These are phyloP conservation scores for Tardiomyces depauwii DNA, from an alignment of 1,139 yeast species.

Conservation along the genomic window DNA sequence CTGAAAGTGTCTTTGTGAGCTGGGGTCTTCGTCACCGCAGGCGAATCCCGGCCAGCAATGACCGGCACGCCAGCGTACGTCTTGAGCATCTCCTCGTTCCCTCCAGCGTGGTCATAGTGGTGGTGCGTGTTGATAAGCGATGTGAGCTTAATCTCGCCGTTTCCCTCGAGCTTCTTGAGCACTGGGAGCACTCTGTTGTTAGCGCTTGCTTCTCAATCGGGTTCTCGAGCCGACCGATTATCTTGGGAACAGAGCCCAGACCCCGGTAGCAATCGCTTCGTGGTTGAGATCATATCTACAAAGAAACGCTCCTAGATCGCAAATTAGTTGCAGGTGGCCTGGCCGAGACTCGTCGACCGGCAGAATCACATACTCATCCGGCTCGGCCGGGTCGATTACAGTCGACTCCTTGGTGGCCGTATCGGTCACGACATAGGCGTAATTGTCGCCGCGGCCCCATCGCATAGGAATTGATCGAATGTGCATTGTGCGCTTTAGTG, in stretches of 20 bases:
- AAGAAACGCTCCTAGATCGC: no score
- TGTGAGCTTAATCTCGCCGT: slow-evolving; percentile 34
- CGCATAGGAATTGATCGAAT: slow-evolving; percentile 79
- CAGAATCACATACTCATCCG: slow-evolving; percentile 37
- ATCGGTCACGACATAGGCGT: slow-evolving; percentile 70
- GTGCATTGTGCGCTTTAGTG: slow-evolving; percentile 46
- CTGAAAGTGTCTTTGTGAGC: slow-evolving; percentile 40
- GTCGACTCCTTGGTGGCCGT: slow-evolving; percentile 58
- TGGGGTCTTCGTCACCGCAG: slow-evolving; percentile 58
- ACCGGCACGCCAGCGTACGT: slow-evolving; percentile 48
- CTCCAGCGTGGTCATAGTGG: slow-evolving; percentile 91
- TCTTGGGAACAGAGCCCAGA: no score
- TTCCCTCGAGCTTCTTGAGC: slow-evolving; percentile 25
- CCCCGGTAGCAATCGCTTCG: not conserved
- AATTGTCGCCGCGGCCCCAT: slow-evolving; percentile 91
- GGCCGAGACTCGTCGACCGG: no score
- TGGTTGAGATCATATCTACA: no score
- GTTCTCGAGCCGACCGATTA: not conserved
- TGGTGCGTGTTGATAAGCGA: slow-evolving; percentile 94
- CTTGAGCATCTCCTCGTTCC: slow-evolving; percentile 43
- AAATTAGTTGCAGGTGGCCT: no score
- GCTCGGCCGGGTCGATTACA: slow-evolving; percentile 89
- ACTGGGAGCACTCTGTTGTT: slow-evolving; percentile 26
- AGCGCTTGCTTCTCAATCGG: not conserved
- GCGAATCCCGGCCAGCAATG: slow-evolving; percentile 81